These are phyloP conservation scores for Trichaptum fuscoviolaceum DNA, from an alignment of 768 basidiomycete species.

Conservation along the genomic window DNA sequence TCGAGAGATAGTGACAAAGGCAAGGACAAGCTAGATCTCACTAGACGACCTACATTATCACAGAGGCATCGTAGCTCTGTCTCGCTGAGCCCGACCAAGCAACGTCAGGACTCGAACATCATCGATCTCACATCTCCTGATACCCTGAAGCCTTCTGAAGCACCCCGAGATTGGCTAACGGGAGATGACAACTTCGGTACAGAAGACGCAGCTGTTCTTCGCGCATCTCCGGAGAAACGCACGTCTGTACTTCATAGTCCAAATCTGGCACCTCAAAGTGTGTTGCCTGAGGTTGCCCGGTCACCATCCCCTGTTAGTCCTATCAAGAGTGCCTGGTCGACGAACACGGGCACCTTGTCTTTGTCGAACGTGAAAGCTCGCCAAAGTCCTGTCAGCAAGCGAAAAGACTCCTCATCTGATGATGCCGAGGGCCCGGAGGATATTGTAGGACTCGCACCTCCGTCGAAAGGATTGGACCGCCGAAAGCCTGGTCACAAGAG, in stretches of 20 bases:
- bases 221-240: not conserved
- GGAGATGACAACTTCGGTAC: slow-evolving; percentile 45
- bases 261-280: not conserved
- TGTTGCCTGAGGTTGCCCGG: not conserved
- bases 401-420: slow-evolving; percentile 35
- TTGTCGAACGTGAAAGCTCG: not conserved
- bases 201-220: not conserved
- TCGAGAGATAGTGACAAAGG: slow-evolving; percentile 3
- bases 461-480: slow-evolving; percentile 20
- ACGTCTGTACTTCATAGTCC: slow-evolving; percentile 2
- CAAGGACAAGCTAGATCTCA: not conserved
- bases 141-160: not conserved
- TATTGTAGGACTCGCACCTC: slow-evolving; percentile 22
- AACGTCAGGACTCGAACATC: slow-evolving; percentile 9
- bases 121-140: slow-evolving; percentile 12
- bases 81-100: slow-evolving; percentile 34
- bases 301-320: not conserved
- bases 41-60: slow-evolving; percentile 39
- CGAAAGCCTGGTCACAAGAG: slow-evolving; percentile 39
- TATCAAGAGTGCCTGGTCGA: not conserved
- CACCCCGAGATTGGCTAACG: slow-evolving; percentile 66
- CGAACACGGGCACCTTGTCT: not conserved
- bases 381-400: not conserved
- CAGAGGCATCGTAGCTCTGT: slow-evolving; percentile 44
- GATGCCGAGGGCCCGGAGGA: slow-evolving; percentile 56